Conservation (phyloP, 768 basidiomycete species). For the Boletus reticulatus region DNA sequence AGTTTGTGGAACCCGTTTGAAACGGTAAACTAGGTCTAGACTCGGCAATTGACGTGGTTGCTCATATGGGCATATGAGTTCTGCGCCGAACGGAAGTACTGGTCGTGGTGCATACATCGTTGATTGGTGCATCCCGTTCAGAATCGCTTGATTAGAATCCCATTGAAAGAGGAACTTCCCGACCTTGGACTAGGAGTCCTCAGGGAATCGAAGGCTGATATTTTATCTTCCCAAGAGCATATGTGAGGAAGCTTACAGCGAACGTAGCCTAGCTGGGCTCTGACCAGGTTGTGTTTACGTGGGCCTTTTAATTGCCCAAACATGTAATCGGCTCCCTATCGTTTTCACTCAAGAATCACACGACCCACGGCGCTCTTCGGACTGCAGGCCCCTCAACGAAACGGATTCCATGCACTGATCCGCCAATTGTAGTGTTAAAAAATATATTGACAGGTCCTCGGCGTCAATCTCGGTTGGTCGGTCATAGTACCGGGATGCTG, state of each 20-base stretch:
- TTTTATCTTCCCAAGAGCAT: background rate
- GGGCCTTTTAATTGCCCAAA: background rate
- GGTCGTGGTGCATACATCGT: background rate
- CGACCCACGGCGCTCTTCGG: no score
- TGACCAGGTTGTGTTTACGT: constrained; percentile 12
- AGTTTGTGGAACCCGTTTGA: no score
- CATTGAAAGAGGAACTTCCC: background rate
- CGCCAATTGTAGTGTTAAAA: background rate
- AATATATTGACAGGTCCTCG: constrained; percentile 8
- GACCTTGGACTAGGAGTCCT: background rate
- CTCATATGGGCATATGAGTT: constrained; percentile 10
- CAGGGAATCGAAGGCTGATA: background rate
- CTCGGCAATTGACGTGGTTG: constrained; percentile 9
- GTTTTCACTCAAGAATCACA: background rate
- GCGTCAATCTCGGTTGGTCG: background rate
- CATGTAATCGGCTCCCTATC: constrained; percentile 19
- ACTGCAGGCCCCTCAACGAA: background rate
- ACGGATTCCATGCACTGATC: background rate
- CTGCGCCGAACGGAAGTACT: constrained; percentile 15
- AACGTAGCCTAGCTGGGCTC: no score
- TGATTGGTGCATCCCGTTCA: background rate
- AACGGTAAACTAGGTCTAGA: background rate
- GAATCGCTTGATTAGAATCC: background rate
- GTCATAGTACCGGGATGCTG: background rate
- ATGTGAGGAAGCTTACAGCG: no score